These are phyloP conservation scores for Vanderwaltozyma verrucispora DNA, from an alignment of 805 yeast genomes.

Conservation along the genomic window DNA sequence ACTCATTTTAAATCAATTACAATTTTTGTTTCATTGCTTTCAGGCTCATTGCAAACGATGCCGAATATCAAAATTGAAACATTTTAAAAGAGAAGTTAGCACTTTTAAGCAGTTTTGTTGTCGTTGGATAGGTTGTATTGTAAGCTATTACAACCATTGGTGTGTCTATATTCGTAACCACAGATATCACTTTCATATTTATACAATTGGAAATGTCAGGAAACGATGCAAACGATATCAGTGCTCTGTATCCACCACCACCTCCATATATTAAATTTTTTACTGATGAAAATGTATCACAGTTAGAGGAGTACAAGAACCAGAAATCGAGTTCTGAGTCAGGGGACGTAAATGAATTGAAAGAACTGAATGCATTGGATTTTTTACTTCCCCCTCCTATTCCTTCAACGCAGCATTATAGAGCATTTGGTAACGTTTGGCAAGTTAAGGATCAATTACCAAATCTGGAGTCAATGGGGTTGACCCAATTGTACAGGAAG, in stretches of 20 bases:
- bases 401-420: conserved; percentile 55
- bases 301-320: conserved; percentile 26
- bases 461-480: conserved; percentile 64
- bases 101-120: no score
- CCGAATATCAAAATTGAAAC: no score
- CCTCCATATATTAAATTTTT: conserved; percentile 73
- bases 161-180: no score
- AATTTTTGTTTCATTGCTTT: no score
- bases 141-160: no score
- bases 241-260: conserved; percentile 90
- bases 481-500: conserved; percentile 54
- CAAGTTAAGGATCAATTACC: conserved; percentile 65
- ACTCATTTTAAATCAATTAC: no score
- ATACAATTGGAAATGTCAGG: no score
- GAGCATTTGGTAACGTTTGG: conserved; percentile 91
- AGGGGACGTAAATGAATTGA: background rate
- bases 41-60: no score
- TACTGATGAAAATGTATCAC: conserved; percentile 54
- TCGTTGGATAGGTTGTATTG: no score
- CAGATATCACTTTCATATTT: no score
- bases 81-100: no score
- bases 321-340: conserved; percentile 8
- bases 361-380: conserved; percentile 30
- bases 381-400: conserved; percentile 55
- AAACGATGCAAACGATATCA: conserved; percentile 27